A percentile compares a stretch with the other conserved stretches of the same genome.
Evolutionary conservation across 2,329 filamentous ascomycete genomes (phyloP).

Genomic region (Epichloe hybrida): DNA sequence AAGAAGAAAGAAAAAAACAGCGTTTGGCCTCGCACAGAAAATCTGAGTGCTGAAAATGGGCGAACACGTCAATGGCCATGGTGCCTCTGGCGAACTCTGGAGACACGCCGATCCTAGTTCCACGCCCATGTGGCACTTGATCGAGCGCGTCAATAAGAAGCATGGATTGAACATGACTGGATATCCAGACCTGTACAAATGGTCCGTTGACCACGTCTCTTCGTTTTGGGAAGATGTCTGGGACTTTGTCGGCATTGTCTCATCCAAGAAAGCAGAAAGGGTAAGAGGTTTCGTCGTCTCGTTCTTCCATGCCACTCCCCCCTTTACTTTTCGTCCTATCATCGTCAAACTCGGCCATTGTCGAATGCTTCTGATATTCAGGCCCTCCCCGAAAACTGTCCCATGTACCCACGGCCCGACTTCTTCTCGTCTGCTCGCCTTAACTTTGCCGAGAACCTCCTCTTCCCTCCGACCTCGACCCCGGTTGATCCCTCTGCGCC

Average conservation of each 20-base stretch:
- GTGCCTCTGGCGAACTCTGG: constrained; percentile 46
- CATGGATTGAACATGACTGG: constrained; percentile 47
- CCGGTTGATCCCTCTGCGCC: constrained; percentile 39
- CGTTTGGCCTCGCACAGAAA: background rate
- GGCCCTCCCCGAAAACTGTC: constrained; percentile 52
- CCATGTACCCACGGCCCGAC: constrained; percentile 74
- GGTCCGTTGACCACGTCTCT: constrained; percentile 67
- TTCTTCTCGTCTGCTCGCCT: constrained; percentile 71
- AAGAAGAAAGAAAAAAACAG: background rate
- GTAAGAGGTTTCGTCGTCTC: constrained; percentile 25
- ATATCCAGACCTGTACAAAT: constrained; percentile 68
- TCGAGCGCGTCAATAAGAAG: constrained; percentile 54
- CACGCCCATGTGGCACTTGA: constrained; percentile 61
- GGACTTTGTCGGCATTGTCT: constrained; percentile 65
- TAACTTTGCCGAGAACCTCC: constrained; percentile 91
- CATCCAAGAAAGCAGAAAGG: constrained; percentile 47
- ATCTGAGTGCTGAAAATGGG: constrained; percentile 5
- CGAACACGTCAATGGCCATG: constrained; percentile 4
- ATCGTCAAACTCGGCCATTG: background rate
- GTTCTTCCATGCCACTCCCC: background rate
- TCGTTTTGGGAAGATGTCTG: constrained; percentile 79
- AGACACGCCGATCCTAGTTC: constrained; percentile 50
- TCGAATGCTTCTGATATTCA: constrained; percentile 18
- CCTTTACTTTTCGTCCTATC: background rate
- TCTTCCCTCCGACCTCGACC: constrained; percentile 49